Evolutionary conservation across 768 basidiomycete genomes (phyloP).

Genomic region (Rhizopogon rudus): DNA sequence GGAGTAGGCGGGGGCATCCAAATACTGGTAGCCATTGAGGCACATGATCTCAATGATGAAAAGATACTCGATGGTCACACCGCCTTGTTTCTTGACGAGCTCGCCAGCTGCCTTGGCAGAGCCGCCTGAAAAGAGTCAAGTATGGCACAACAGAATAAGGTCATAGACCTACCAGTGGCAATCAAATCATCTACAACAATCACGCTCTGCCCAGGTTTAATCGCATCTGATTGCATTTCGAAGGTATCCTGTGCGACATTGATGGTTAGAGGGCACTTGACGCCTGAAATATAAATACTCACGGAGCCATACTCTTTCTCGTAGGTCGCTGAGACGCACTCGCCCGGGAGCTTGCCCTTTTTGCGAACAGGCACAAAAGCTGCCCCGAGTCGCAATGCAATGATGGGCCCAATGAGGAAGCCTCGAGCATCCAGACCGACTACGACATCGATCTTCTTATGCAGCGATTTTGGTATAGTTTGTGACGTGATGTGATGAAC

Average conservation of each 20-base stretch:
- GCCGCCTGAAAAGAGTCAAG: constrained; percentile 52
- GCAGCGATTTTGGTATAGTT: constrained; percentile 56
- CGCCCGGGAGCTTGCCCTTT: constrained; percentile 89
- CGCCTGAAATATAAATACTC: constrained; percentile 20
- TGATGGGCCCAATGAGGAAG: constrained; percentile 89
- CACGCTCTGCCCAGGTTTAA: constrained; percentile 77
- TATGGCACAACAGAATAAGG: not conserved
- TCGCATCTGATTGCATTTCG: constrained; percentile 89
- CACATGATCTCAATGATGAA: constrained; percentile 86
- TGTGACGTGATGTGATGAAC: constrained; percentile 79
- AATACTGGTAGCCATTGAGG: constrained; percentile 68
- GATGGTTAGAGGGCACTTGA: constrained; percentile 2
- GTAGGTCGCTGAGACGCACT: constrained; percentile 68
- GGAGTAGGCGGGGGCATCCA: constrained; percentile 86
- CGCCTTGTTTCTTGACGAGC: constrained; percentile 78
- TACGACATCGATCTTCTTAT: constrained; percentile 80
- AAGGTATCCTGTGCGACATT: constrained; percentile 69
- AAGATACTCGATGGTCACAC: constrained; percentile 85
- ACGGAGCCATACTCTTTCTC: constrained; percentile 94
- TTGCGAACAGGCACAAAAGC: constrained; percentile 97
- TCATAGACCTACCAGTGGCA: constrained; percentile 70
- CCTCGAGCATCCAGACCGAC: constrained; percentile 96
- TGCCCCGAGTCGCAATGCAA: constrained; percentile 86
- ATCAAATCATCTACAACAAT: constrained; percentile 93
- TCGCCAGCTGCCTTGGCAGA: constrained; percentile 92